Conservation (phyloP, 768 basidiomycete genomes). For the Podaxis rugospora region DNA sequence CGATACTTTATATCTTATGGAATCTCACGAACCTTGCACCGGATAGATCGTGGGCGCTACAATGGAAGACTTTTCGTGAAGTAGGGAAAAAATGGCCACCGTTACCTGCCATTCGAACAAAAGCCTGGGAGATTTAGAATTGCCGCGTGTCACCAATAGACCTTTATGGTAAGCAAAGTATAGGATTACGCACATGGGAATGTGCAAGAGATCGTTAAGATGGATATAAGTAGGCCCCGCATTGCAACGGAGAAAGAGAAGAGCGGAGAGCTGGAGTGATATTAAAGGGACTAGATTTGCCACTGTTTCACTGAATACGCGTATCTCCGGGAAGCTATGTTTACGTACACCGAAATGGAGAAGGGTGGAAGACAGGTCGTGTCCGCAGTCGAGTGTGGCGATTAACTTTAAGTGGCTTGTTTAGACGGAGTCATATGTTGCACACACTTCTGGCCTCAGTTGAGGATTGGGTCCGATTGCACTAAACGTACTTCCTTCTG, state of each 20-base stretch:
- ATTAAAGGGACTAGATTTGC: not conserved
- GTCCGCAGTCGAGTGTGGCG: not conserved
- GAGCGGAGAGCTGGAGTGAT: not conserved
- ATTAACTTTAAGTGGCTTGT: not conserved
- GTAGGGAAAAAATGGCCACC: too few species aligned
- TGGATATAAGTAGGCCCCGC: not conserved
- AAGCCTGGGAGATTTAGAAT: not conserved
- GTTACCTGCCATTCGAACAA: not conserved
- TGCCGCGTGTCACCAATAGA: not conserved
- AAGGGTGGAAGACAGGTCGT: not conserved
- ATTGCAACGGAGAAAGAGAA: not conserved
- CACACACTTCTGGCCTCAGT: not conserved
- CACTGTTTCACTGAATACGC: not conserved
- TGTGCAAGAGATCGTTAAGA: not conserved
- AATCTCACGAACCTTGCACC: too few species aligned
- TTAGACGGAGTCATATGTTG: not conserved
- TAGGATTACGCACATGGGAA: not conserved
- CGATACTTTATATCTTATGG: not conserved
- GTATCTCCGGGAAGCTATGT: not conserved
- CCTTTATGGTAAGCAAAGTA: not conserved
- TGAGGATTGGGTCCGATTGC: not conserved
- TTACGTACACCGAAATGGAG: not conserved
- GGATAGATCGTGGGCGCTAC: too few species aligned
- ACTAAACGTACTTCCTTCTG: not conserved
- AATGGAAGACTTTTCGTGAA: too few species aligned